A percentile compares a stretch with the other conserved stretches of the same genome.
Evolutionary conservation across 345 rosid species (phyloP).

Genomic region (Bruguiera gymnorhiza): DNA sequence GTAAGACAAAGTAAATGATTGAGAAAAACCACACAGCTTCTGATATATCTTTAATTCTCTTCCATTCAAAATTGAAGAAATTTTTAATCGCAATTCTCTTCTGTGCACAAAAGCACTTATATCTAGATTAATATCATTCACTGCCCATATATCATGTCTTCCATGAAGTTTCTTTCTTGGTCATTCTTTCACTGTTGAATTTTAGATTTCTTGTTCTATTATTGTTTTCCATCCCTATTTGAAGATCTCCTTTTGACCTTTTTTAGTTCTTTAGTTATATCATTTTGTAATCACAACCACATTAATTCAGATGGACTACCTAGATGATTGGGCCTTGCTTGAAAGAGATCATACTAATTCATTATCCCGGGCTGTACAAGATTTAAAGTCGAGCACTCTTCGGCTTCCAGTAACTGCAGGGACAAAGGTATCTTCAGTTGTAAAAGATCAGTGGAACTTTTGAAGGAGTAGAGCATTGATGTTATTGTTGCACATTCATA

Average conservation of each 20-base stretch:
- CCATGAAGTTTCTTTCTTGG: too few species aligned
- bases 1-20: not conserved
- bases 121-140: too few species aligned
- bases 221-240: not conserved
- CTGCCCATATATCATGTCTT: too few species aligned
- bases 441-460: slow-evolving; percentile 1
- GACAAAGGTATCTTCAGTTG: slow-evolving; percentile 56
- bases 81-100: too few species aligned
- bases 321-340: slow-evolving; percentile 80
- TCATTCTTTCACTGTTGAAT: too few species aligned
- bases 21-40: not conserved
- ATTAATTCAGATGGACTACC: slow-evolving; percentile 59
- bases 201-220: not conserved
- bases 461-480: slow-evolving; percentile 15
- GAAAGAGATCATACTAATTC: slow-evolving; percentile 76
- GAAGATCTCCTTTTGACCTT: not conserved
- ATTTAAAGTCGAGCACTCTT: slow-evolving; percentile 86
- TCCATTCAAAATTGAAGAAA: not conserved
- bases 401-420: slow-evolving; percentile 89
- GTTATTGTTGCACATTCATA: slow-evolving; percentile 14
- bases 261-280: slow-evolving; percentile 6
- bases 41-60: not conserved
- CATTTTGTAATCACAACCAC: slow-evolving; percentile 19
- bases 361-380: slow-evolving; percentile 75
- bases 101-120: too few species aligned